Base-by-base conservation (phyloP, 345 rosid species). In the Hibiscus tridactylites region DNA sequence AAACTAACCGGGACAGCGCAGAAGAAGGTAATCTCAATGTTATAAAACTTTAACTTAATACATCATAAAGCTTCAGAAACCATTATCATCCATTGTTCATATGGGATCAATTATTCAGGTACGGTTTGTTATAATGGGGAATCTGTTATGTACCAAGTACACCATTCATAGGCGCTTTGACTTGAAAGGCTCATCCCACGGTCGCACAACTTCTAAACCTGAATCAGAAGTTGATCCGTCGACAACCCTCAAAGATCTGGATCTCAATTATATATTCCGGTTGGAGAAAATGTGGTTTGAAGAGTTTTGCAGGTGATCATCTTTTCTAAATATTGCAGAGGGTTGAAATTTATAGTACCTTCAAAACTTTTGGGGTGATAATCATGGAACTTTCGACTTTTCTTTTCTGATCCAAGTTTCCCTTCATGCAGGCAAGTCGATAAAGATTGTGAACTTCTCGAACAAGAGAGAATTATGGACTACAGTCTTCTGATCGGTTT, bases 391-490 rank as follows among this genome's bases (percentile, higher is more conserved):
- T 19, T 8, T 19, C 4, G 26, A 19, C 7, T 54, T 54, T 54
- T 42, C 26, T 19, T 21, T 56, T 56, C 61, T 21, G 15, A 56
- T 21, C 13, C 5, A 56, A 44, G 54, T 21, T 17, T 29, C 68
- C 9, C 10, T 33, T 60, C 47, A 8, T 80, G 75, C 97, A 95
- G 97, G 85, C 97, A 95, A 90, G 93, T 92, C 49, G 97, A 89
- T 72, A 82, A 86, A 78, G 99, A 95, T 74, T 95, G 97, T 69
- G 99, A 95, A 31, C 84, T 95, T 39, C 97, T 95, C 63, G 97
- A 95, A 73, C 97, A 91, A 78, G 97, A 90, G 79, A 88, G 97
- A 72, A 92, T 95, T 47, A 95, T 95, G 99, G 99, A 95, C 69
- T 95, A 95, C 73, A 95, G 97, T 84, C 86, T 95, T 46, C 72